These are phyloP conservation scores for Auxenochlorella protothecoides DNA, from an alignment of 139 green algal species.

Conservation along the genomic window DNA sequence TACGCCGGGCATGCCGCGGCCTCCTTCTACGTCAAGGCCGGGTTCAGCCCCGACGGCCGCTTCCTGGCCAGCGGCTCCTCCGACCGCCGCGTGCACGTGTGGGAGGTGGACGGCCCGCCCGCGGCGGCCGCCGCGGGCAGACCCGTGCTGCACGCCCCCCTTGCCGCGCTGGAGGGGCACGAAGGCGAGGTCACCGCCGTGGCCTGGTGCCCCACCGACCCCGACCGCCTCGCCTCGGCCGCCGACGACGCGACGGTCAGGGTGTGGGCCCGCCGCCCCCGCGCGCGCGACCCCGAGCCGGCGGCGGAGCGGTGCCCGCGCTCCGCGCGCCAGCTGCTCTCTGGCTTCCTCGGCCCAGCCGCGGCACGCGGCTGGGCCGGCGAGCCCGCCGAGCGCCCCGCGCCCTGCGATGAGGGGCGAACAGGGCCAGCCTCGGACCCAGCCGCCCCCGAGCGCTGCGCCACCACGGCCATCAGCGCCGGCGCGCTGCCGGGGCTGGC, in stretches of 20 bases:
- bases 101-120: slow-evolving; percentile 31
- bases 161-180: slow-evolving; percentile 38
- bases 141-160: too few species aligned
- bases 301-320: not conserved
- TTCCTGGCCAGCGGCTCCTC: slow-evolving; percentile 51
- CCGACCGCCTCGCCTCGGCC: slow-evolving; percentile 38
- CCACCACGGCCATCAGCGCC: too few species aligned
- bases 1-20: slow-evolving; percentile 40
- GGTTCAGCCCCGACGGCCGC: slow-evolving; percentile 46
- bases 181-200: slow-evolving; percentile 58
- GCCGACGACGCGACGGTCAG: slow-evolving; percentile 47
- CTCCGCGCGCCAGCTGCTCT: too few species aligned
- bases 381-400: too few species aligned
- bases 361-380: too few species aligned
- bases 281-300: not conserved
- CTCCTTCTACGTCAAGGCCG: slow-evolving; percentile 63
- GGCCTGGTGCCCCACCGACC: slow-evolving; percentile 56
- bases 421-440: too few species aligned
- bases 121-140: not conserved
- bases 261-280: slow-evolving; percentile 34
- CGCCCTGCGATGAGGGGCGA: too few species aligned
- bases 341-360: too few species aligned
- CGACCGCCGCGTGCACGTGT: slow-evolving; percentile 50
- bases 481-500: too few species aligned
- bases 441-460: too few species aligned